Conservation (phyloP, 371 early-diverging fungal species). For the Circinella minor region DNA sequence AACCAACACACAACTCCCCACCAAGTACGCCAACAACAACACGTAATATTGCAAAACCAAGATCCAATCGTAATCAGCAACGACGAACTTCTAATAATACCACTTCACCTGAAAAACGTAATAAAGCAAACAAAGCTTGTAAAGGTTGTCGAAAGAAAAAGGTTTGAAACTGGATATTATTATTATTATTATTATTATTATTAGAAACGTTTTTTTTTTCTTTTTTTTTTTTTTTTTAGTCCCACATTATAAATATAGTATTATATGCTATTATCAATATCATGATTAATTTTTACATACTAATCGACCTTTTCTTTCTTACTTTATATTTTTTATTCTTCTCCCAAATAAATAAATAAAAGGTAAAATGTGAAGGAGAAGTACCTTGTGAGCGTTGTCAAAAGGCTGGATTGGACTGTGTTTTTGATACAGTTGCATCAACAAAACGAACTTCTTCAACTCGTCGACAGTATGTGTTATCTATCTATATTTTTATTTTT, state of each 20-base stretch:
- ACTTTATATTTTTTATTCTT: not conserved
- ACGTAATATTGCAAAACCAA: not conserved
- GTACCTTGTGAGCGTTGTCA: constrained; percentile 52
- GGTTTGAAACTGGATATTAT: constrained; percentile 19
- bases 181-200: too few relatives aligned
- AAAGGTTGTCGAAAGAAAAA: constrained; percentile 56
- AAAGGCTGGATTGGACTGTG: constrained; percentile 41
- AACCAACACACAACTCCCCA: not conserved
- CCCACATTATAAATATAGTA: constrained; percentile 20
- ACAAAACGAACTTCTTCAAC: constrained; percentile 50
- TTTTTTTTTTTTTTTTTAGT: too few relatives aligned
- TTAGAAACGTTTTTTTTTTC: constrained; percentile 27
- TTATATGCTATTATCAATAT: too few relatives aligned
- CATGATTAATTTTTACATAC: too few relatives aligned
- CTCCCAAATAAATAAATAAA: not conserved
- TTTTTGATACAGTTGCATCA: constrained; percentile 45
- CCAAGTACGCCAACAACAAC: not conserved
- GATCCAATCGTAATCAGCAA: not conserved
- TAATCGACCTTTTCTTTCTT: constrained; percentile 7
- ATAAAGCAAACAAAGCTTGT: constrained; percentile 53
- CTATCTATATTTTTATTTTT: too few relatives aligned
- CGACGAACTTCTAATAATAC: constrained; percentile 2
- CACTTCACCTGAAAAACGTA: constrained; percentile 23
- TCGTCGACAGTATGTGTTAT: constrained; percentile 25
- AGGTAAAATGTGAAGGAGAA: constrained; percentile 58